Evolutionary conservation across 2,329 filamentous ascomycete genomes (phyloP).

Genomic region (Reticulascus tulasneorum): DNA sequence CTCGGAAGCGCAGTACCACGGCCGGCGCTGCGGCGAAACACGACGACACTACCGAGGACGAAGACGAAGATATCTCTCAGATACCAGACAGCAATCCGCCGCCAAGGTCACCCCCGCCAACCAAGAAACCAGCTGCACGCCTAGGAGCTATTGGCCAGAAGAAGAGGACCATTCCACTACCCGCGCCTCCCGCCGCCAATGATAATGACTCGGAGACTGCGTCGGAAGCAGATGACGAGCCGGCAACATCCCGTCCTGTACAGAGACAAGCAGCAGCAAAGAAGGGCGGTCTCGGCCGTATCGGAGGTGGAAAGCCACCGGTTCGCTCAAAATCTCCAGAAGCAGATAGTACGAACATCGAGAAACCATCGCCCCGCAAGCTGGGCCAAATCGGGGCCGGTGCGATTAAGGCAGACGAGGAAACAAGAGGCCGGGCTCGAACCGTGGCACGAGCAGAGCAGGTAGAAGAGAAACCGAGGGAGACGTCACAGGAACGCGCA

Average conservation of each 20-base stretch:
- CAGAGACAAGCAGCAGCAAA: slow-evolving; percentile 12
- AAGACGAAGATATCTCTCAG: slow-evolving; percentile 23
- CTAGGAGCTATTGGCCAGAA: slow-evolving; percentile 34
- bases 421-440: slow-evolving; percentile 10
- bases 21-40: slow-evolving; percentile 15
- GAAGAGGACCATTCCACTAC: slow-evolving; percentile 19
- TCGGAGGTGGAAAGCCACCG: slow-evolving; percentile 28
- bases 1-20: slow-evolving; percentile 17
- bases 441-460: slow-evolving; percentile 15
- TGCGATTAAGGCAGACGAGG: not conserved
- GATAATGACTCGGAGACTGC: slow-evolving; percentile 37
- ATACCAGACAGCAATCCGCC: slow-evolving; percentile 16
- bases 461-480: slow-evolving; percentile 30
- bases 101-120: slow-evolving; percentile 5
- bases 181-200: slow-evolving; percentile 17
- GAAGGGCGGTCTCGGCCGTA: slow-evolving; percentile 35
- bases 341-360: slow-evolving; percentile 10
- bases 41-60: slow-evolving; percentile 29
- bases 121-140: slow-evolving; percentile 17
- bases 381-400: slow-evolving; percentile 30
- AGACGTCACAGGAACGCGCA: slow-evolving; percentile 42
- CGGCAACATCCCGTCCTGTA: not conserved
- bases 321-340: slow-evolving; percentile 8
- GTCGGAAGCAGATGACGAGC: slow-evolving; percentile 35
- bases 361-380: slow-evolving; percentile 14